These are phyloP conservation scores for Aspergillus viridinutans DNA, from an alignment of 2,329 filamentous ascomycete species.

Conservation along the genomic window DNA sequence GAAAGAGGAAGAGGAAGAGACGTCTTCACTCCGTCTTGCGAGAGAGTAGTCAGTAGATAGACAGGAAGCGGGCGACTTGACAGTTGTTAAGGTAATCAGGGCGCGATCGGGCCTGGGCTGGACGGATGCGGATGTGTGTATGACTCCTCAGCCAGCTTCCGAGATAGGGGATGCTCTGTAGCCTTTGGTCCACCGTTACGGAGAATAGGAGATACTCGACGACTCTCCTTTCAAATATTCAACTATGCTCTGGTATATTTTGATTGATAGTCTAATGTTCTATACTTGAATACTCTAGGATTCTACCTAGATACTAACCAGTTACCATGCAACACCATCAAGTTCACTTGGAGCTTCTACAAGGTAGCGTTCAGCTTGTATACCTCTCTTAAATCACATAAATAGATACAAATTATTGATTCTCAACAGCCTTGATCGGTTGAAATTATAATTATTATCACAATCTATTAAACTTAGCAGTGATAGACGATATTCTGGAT, in stretches of 20 bases:
- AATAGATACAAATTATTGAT: background rate
- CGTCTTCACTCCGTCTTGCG: background rate
- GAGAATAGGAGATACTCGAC: background rate
- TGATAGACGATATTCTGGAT: too few species aligned
- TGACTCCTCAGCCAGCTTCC: conserved; percentile 3
- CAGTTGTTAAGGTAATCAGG: background rate
- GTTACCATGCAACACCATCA: background rate
- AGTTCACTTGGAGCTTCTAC: background rate
- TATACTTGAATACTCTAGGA: background rate
- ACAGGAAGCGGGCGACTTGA: background rate
- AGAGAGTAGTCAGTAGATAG: background rate
- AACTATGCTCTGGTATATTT: background rate
- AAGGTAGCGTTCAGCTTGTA: background rate
- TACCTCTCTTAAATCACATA: background rate
- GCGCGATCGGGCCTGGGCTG: background rate
- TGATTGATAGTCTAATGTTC: background rate
- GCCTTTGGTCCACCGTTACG: background rate
- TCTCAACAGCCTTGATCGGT: background rate
- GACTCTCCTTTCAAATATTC: background rate
- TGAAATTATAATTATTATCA: background rate
- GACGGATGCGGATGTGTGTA: background rate
- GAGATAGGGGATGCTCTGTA: background rate
- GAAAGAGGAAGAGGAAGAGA: background rate
- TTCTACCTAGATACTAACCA: background rate
- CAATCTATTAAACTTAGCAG: too few species aligned